phyloP scores from a whole-genome alignment of 108 stramenopile genomes.

The Conticribra guillardii region DNA sequence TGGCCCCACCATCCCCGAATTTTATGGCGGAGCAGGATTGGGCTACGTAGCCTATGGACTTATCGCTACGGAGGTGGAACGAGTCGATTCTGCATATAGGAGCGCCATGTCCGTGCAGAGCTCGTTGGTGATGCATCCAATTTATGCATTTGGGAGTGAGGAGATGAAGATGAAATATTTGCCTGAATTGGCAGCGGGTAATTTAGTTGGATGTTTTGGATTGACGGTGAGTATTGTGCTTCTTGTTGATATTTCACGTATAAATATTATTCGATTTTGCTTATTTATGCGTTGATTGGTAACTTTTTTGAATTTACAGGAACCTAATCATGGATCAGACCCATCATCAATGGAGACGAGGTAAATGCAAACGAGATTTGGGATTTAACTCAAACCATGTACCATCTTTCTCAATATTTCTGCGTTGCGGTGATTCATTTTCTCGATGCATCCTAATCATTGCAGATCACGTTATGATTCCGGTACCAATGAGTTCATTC shows the following conservation, averaged over 20 bases:
- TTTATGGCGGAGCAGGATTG: constrained; percentile 86
- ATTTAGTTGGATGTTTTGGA: constrained; percentile 94
- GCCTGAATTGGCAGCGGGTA: constrained; percentile 83
- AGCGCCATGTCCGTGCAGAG: constrained; percentile 94
- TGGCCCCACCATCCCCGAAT: constrained; percentile 84
- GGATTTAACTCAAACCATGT: no score
- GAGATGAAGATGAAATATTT: constrained; percentile 85
- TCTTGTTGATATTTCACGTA: neutral
- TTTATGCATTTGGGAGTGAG: constrained; percentile 90
- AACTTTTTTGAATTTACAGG: constrained; percentile 29
- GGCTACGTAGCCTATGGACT: constrained; percentile 92
- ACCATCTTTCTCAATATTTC: no score
- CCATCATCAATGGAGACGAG: constrained; percentile 91
- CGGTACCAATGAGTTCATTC: constrained; percentile 81
- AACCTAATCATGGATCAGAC: constrained; percentile 96
- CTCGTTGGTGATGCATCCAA: constrained; percentile 96
- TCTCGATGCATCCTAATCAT: neutral
- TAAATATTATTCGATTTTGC: constrained; percentile 11
- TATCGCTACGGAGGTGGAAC: constrained; percentile 87
- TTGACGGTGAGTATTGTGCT: constrained; percentile 65
- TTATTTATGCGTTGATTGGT: constrained; percentile 23
- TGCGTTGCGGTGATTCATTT: neutral
- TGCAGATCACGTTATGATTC: constrained; percentile 62
- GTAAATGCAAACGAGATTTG: neutral
- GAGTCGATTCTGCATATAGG: constrained; percentile 90